These are phyloP conservation scores for Cerioporus squamosus DNA, from an alignment of 1,284 basidiomycete species.

Conservation along the genomic window DNA sequence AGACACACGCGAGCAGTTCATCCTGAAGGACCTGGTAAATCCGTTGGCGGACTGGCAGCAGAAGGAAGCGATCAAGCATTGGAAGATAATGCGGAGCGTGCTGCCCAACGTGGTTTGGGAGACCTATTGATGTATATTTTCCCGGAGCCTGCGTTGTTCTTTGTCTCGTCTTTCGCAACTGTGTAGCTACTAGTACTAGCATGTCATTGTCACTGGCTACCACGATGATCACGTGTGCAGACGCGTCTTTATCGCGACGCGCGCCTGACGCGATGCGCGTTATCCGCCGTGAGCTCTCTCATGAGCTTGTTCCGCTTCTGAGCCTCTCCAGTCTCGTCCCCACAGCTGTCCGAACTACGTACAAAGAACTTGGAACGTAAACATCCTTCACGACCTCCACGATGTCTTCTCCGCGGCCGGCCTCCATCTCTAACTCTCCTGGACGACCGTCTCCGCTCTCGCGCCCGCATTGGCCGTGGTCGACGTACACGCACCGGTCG, in stretches of 20 bases:
- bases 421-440: slow-evolving; percentile 44
- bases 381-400: not conserved
- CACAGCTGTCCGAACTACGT: not conserved
- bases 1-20: slow-evolving; percentile 45
- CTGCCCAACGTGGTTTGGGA: slow-evolving; percentile 66
- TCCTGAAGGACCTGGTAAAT: slow-evolving; percentile 66
- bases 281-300: not conserved
- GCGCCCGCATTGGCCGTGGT: slow-evolving; percentile 66
- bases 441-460: slow-evolving; percentile 48
- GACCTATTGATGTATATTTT: slow-evolving; percentile 49
- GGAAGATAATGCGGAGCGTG: slow-evolving; percentile 71
- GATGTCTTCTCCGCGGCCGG: slow-evolving; percentile 51
- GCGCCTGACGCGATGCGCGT: slow-evolving; percentile 5
- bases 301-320: not conserved
- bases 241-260: slow-evolving; percentile 1
- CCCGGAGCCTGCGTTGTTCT: not conserved
- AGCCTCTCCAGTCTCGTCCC: not conserved
- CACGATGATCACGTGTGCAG: slow-evolving; percentile 1
- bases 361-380: slow-evolving; percentile 8
- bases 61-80: slow-evolving; percentile 67
- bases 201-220: too few species aligned
- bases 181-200: too few species aligned
- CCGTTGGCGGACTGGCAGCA: slow-evolving; percentile 65
- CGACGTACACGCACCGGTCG: slow-evolving; percentile 42
- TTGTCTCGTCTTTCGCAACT: too few species aligned